A percentile compares a stretch with the other conserved stretches of the same genome.
Evolutionary conservation across 306 rosid species (phyloP).

Genomic region (Amphicarpaea edgeworthii): DNA sequence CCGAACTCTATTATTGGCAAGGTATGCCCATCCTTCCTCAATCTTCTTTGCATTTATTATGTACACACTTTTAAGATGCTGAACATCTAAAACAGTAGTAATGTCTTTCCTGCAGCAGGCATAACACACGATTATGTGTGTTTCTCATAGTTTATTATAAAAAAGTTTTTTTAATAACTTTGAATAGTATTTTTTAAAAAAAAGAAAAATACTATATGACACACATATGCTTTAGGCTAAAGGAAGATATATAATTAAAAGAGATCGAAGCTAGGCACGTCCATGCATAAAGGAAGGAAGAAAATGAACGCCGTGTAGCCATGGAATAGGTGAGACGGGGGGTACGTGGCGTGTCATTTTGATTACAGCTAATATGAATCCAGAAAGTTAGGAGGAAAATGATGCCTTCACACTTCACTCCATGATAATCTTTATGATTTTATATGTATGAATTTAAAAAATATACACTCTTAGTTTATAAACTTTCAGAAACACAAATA

Average conservation of each 20-base stretch:
- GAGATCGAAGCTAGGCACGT: conserved; percentile 14
- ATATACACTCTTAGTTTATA: no score
- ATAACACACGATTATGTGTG: no score
- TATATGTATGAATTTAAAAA: no score
- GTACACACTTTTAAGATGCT: conserved; percentile 41
- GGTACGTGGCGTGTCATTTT: conserved; percentile 62
- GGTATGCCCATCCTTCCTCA: conserved; percentile 47
- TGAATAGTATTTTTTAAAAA: no score
- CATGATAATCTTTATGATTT: not conserved
- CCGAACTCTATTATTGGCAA: conserved; percentile 61
- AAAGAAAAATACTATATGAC: no score
- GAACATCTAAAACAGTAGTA: conserved; percentile 13
- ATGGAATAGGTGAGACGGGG: not conserved
- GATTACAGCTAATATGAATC: conserved; percentile 69
- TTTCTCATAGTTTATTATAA: no score
- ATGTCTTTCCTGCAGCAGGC: no score
- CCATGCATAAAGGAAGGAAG: conserved; percentile 43
- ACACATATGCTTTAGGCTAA: no score
- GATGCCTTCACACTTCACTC: conserved; percentile 47
- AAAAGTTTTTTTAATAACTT: no score
- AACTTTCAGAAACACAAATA: not conserved
- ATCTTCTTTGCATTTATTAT: conserved; percentile 43
- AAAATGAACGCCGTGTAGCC: conserved; percentile 51
- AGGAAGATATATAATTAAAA: conserved; percentile 16
- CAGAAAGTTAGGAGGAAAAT: conserved; percentile 57